Evolutionary conservation across 2,329 filamentous ascomycete genomes (phyloP), one percentile per base, ranked within the genome.

Genomic region (Aspergillus amoenus): DNA sequence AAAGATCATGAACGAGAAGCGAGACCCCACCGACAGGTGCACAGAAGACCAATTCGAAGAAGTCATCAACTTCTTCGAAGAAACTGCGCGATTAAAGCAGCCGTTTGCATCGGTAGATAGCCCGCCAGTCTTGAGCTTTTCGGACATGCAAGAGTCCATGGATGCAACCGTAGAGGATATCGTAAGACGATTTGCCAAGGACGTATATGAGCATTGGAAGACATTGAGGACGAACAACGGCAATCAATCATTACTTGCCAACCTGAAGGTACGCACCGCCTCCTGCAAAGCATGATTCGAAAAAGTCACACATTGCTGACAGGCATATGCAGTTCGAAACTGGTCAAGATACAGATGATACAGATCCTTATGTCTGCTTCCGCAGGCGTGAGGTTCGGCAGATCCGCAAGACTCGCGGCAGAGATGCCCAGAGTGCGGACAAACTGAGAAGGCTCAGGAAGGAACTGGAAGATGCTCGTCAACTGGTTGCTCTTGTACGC

Each of bases 341-440:
- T 46, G 91, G 94, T 62, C 89, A 91, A 71, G 93, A 97, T 64
- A 95, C 88, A 60, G 94, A 99, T 74, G 94, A 99, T 72, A 86
- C 90, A 67, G 94, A 99, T 76, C 94, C 94, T 48, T 99, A 96
- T 77, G 93, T 99, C 68, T 99, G 94, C 77, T 99, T 99, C 84
- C 87, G 94, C 71, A 87, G 94, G 66, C 90, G 94, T 62, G 94
- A 99, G 76, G 90, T 96, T 46, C 88, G 94, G 57, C 91, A 96
- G 73, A 93, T 92, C 49, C 89, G 94, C 67, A 99, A 97, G 79
- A 99, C 94, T 39, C 85, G 94, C 70, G 91, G 91, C 65, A 87
- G 94, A 69, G 94, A 99, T 79, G 91, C 91, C 37, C 93, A 96
- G 76, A 91, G 93, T 67, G 91, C 90, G 54, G 94, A 99, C 72